Percentiles rank a stretch among this genome's conserved stretches.
These are phyloP conservation scores for Lichtheimia corymbifera DNA, from an alignment of 371 early-diverging fungal genomes.

Conservation along the genomic window DNA sequence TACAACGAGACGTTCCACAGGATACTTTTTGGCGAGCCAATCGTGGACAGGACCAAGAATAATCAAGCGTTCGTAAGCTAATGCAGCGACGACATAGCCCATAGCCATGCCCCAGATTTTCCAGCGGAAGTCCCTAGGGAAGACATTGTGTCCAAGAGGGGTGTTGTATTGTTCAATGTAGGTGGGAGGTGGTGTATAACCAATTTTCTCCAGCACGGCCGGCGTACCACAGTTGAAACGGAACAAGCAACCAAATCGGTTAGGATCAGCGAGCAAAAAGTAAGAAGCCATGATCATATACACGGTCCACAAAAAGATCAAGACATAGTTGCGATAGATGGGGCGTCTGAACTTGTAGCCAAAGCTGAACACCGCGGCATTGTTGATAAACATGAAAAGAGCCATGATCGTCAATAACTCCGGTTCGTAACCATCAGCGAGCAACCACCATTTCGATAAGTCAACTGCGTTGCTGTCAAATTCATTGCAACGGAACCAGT, in stretches of 20 bases:
- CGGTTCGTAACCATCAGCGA: conserved; percentile 80
- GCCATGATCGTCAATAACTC: conserved; percentile 55
- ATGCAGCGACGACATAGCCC: conserved; percentile 31
- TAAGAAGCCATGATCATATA: conserved; percentile 61
- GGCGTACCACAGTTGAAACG: conserved; percentile 72
- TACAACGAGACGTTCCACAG: conserved; percentile 15
- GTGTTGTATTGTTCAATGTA: conserved; percentile 63
- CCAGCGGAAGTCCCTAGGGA: conserved; percentile 64
- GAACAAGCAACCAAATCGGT: conserved; percentile 58
- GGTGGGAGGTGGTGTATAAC: conserved; percentile 52
- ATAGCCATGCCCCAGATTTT: conserved; percentile 50
- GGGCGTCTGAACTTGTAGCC: conserved; percentile 61
- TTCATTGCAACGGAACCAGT: conserved; percentile 74
- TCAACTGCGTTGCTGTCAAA: conserved; percentile 67
- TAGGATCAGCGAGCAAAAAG: conserved; percentile 73
- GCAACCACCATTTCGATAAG: conserved; percentile 73
- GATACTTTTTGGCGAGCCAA: conserved; percentile 15
- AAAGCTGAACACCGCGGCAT: conserved; percentile 67
- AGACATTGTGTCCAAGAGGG: conserved; percentile 68
- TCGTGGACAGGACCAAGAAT: conserved; percentile 39
- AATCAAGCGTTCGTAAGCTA: conserved; percentile 38
- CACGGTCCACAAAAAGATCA: conserved; percentile 54
- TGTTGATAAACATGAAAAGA: conserved; percentile 62
- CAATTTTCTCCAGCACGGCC: conserved; percentile 43
- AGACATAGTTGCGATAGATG: conserved; percentile 63